Base-by-base conservation (phyloP, 2,329 filamentous ascomycete species). In the Blumeria hordei region DNA sequence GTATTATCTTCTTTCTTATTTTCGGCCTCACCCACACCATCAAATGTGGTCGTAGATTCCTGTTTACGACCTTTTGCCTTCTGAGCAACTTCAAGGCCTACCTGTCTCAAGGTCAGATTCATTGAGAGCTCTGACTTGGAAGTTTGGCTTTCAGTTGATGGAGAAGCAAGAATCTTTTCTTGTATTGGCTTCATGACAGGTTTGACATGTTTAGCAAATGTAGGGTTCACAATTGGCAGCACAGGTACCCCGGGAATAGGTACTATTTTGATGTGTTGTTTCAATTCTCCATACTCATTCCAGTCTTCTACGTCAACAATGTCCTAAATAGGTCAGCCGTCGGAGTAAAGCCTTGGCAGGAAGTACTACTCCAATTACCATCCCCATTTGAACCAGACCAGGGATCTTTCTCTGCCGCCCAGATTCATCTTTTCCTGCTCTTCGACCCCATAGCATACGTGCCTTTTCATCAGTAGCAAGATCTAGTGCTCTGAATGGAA, bases 211-310 rank as follows among this genome's bases (percentile, higher is more conserved):
- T 43, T 43, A 14, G 39, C 10, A 11, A 43, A 6, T 3, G 28
- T 36, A 21, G 41, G 33, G 28, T 55, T 50, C 35, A 34, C 66
- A 60, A 41, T 69, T 62, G 58, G 50, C 35, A 51, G 54, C 12
- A 54, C 36, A 11, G 60, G 57, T 18, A 58, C 35, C 47, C 54
- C 54, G 45, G 52, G 52, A 35, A 55, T 43, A 36, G 47, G 54
- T 56, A 75, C 78, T 61, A 83, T 77, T 58, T 74, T 80, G 62
- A 96, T 79, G 63, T 90, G 83, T 69, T 90, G 79, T 68, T 88
- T 87, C 58, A 98, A 77, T 70, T 96, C 90, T 69, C 88, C 88
- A 69, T 93, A 95, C 68, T 98, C 92, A 71, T 98, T 98, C 92
- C 90, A 96, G 67, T 98, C 92, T 69, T 98, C 92, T 59, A 96